These are phyloP conservation scores for Cucurbita ficifolia DNA, from an alignment of 306 rosid genomes.

Conservation along the genomic window DNA sequence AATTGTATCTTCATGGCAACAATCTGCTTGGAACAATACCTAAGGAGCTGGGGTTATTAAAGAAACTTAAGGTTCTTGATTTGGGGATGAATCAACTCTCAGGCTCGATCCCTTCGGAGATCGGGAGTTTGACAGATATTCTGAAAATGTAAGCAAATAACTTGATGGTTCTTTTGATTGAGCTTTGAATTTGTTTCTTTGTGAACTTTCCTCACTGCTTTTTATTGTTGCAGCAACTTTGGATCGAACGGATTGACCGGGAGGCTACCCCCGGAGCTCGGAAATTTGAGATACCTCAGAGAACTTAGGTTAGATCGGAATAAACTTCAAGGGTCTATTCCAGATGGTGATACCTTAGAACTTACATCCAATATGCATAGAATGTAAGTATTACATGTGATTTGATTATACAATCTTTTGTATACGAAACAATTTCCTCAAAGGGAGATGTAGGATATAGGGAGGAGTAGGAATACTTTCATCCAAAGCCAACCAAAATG, in stretches of 20 bases:
- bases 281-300: slow-evolving; percentile 56
- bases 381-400: slow-evolving; percentile 41
- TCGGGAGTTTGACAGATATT: slow-evolving; percentile 45
- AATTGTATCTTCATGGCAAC: slow-evolving; percentile 72
- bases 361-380: slow-evolving; percentile 24
- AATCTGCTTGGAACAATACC: slow-evolving; percentile 71
- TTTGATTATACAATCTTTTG: not conserved
- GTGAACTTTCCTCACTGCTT: slow-evolving; percentile 6
- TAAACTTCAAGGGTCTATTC: slow-evolving; percentile 72
- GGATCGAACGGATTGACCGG: slow-evolving; percentile 77
- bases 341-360: slow-evolving; percentile 26
- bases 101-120: slow-evolving; percentile 77
- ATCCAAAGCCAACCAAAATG: not conserved
- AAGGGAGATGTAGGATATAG: not conserved
- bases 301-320: slow-evolving; percentile 81
- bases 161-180: not conserved
- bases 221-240: slow-evolving; percentile 46
- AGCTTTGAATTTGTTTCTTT: slow-evolving; percentile 8
- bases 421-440: not conserved
- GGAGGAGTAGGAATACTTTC: not conserved
- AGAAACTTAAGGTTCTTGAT: slow-evolving; percentile 55
- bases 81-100: slow-evolving; percentile 70
- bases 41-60: slow-evolving; percentile 54
- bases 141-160: slow-evolving; percentile 44
- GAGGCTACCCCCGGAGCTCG: slow-evolving; percentile 49